phyloP scores from a whole-genome alignment of 2,329 filamentous ascomycete species.

The Aspergillus spinulosporus region DNA sequence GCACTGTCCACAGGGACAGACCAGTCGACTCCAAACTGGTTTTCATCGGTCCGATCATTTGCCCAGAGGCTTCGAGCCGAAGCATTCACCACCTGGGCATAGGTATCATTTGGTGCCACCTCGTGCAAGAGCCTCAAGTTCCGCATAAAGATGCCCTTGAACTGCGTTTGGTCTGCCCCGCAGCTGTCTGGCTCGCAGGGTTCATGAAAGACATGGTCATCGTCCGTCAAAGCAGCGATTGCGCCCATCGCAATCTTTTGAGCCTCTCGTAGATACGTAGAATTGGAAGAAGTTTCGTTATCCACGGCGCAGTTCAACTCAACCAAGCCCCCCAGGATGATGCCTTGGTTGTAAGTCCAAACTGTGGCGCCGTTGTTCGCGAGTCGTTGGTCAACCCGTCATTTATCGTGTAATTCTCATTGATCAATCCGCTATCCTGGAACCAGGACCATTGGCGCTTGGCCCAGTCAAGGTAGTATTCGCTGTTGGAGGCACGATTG shows the following conservation, averaged over 20 bases:
- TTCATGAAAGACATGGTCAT: conserved; percentile 47
- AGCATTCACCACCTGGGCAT: conserved; percentile 30
- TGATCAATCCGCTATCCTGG: conserved; percentile 49
- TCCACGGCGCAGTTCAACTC: conserved; percentile 45
- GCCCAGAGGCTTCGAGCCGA: not conserved
- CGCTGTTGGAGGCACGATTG: conserved; percentile 46
- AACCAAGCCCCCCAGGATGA: conserved; percentile 59
- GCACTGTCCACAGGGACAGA: no score
- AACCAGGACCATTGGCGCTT: conserved; percentile 56
- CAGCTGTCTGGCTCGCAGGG: conserved; percentile 54
- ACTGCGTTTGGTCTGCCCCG: conserved; percentile 58
- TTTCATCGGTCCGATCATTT: not conserved
- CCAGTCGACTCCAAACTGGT: no score
- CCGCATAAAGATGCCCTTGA: conserved; percentile 71
- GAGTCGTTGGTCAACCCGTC: conserved; percentile 54
- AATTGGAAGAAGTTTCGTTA: not conserved
- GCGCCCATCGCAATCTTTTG: not conserved
- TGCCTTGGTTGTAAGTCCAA: conserved; percentile 63
- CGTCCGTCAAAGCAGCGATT: not conserved
- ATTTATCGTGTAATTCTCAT: conserved; percentile 52
- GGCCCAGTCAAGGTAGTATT: conserved; percentile 49
- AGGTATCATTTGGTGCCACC: conserved; percentile 52
- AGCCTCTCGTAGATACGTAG: not conserved
- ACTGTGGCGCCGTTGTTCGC: conserved; percentile 47
- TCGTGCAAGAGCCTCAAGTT: conserved; percentile 62